phyloP scores from a whole-genome alignment of 331 rosid genomes.

The Cydonia oblonga region DNA sequence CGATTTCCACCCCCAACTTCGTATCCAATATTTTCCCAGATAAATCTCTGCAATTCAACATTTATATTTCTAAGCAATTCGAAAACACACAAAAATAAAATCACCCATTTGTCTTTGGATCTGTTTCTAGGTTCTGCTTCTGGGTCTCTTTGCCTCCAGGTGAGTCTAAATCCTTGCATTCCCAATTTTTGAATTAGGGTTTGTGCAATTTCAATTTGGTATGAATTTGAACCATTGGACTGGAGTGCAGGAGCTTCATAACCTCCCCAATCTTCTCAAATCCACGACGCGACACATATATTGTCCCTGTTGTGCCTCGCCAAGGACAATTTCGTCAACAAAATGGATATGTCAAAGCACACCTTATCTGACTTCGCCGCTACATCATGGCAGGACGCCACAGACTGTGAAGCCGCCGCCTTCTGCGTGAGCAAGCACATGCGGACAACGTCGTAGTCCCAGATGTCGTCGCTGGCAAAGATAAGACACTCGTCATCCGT shows the following conservation, averaged over 20 bases:
- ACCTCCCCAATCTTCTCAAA: constrained; percentile 20
- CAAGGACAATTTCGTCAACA: constrained; percentile 69
- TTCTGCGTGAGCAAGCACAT: constrained; percentile 44
- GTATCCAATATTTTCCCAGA: background rate
- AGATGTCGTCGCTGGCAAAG: constrained; percentile 72
- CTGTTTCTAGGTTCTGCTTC: background rate
- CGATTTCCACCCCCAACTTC: too few relatives aligned
- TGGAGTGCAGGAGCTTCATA: too few relatives aligned
- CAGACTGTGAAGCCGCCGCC: constrained; percentile 4
- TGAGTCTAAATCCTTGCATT: background rate
- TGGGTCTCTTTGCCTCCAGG: background rate
- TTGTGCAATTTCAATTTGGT: too few relatives aligned
- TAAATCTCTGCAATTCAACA: background rate
- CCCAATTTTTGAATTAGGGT: background rate
- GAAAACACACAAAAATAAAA: background rate
- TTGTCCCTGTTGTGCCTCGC: too few relatives aligned
- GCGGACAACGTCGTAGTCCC: constrained; percentile 73
- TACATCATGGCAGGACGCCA: background rate
- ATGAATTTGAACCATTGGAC: too few relatives aligned
- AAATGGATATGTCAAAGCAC: constrained; percentile 62
- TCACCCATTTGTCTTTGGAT: background rate
- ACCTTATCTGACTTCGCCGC: constrained; percentile 40
- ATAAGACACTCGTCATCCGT: constrained; percentile 66
- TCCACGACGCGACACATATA: constrained; percentile 33
- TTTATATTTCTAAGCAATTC: background rate